Evolutionary conservation across 2,329 filamentous ascomycete genomes (phyloP), one percentile per base, ranked within the genome.

Genomic region (Trichoderma koningiopsis): DNA sequence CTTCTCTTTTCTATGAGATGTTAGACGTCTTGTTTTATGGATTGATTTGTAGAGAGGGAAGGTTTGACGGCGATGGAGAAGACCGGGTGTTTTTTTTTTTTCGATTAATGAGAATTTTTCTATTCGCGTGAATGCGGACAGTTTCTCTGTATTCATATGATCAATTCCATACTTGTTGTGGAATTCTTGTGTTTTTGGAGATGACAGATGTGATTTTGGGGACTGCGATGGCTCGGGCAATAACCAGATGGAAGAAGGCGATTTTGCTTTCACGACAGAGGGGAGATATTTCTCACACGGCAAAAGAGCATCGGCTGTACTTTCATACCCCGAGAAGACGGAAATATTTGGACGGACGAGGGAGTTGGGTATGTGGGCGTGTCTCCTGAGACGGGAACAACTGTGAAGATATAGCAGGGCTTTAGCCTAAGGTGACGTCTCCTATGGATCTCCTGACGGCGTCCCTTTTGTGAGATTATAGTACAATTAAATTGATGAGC

Each of bases 71-170:
- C 35, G 55, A 22, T 31, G 62, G 63, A 24, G 35, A 56, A 55
- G 53, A 24, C 59, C 47, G 68, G 16, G 33, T 69, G 37, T 57
- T 65, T 70, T 72, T 59, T 70, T 70, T 72, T 72, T 60, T 69
- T 62, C 68, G 70, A 70, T 73, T 74, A 74, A 74, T 73, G 69
- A 72, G 68, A 61, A 70, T 68, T 73, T 29, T 61, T 60, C 59
- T 59, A 29, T 52, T 68, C 64, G 55, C 53, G 33, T 40, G 57
- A 59, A 68, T 66, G 63, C 55, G 55, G 63, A 58, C 63, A 66
- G 31, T 49, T 58, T 49, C 29, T 62, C 64, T 61, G 64, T 58
- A 64, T 65, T 53, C 31, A 35, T 24, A 66, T 58, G 35, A 59
- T 66, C 60, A 49, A 40, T 35, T 47, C 37, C 40, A 67, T 68